Evolutionary conservation across 2,329 filamentous ascomycete genomes (phyloP).

Genomic region (Fusarium avenaceum): DNA sequence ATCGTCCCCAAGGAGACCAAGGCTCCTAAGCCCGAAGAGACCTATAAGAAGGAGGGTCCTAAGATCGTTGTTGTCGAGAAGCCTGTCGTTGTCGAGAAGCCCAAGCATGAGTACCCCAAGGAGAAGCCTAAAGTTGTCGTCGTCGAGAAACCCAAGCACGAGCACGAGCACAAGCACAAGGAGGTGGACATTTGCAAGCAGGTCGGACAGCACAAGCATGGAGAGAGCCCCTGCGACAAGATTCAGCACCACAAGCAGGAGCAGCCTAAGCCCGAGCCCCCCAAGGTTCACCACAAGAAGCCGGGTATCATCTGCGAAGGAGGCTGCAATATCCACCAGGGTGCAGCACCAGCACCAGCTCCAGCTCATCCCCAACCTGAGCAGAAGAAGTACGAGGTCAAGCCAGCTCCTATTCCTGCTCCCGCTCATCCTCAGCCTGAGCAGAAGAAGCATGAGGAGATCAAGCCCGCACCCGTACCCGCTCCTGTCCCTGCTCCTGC

Average conservation of each 20-base stretch:
- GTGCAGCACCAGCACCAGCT: no score
- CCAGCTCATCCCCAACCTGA: neutral
- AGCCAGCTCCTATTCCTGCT: neutral
- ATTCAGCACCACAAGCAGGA: no score
- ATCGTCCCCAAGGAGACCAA: constrained; percentile 28
- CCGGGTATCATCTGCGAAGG: neutral
- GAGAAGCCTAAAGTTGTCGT: constrained; percentile 11
- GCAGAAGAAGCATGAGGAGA: neutral
- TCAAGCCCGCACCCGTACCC: neutral
- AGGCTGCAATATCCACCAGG: neutral
- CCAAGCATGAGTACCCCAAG: constrained; percentile 10
- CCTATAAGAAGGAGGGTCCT: neutral
- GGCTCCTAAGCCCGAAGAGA: constrained; percentile 10
- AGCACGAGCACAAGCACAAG: constrained; percentile 21
- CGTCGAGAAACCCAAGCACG: neutral
- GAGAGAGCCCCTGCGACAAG: no score
- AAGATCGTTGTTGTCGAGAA: constrained; percentile 5
- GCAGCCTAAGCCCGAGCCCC: neutral
- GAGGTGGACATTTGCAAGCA: neutral
- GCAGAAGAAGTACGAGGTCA: neutral
- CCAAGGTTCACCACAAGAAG: neutral
- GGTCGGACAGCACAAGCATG: no score
- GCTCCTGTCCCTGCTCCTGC: neutral
- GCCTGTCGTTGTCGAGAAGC: neutral
- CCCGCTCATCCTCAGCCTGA: neutral